These are phyloP conservation scores for Monascus purpureus DNA, from an alignment of 495 filamentous ascomycete genomes.

Conservation along the genomic window DNA sequence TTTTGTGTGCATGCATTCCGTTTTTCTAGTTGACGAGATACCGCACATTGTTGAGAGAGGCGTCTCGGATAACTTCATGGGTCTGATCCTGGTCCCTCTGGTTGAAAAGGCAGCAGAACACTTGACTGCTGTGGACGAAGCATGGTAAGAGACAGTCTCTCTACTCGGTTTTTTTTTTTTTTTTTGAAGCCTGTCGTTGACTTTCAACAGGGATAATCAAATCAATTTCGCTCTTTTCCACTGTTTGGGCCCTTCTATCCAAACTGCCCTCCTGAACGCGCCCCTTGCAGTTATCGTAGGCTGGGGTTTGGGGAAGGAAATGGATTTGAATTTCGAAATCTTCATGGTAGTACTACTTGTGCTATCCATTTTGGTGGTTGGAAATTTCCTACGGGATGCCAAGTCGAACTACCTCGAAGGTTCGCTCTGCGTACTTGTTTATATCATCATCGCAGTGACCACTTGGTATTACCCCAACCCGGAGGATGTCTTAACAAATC, in stretches of 20 bases:
- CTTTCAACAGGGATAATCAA: constrained; percentile 27
- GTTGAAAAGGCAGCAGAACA: constrained; percentile 91
- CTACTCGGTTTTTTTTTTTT: neutral
- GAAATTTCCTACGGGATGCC: constrained; percentile 66
- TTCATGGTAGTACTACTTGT: constrained; percentile 86
- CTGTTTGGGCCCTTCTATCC: constrained; percentile 75
- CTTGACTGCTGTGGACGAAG: constrained; percentile 80
- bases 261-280: constrained; percentile 81
- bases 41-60: constrained; percentile 51
- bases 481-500: constrained; percentile 12
- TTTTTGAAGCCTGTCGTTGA: neutral
- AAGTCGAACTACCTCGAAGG: constrained; percentile 76
- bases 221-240: constrained; percentile 82
- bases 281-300: constrained; percentile 73
- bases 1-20: constrained; percentile 66
- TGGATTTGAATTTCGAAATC: constrained; percentile 76
- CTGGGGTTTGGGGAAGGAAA: constrained; percentile 57
- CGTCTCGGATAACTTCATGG: constrained; percentile 69
- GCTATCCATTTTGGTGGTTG: constrained; percentile 72
- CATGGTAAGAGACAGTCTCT: constrained; percentile 46
- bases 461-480: constrained; percentile 37
- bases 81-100: constrained; percentile 57
- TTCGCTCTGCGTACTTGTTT: constrained; percentile 50
- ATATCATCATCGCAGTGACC: constrained; percentile 40
- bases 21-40: constrained; percentile 73